Conservation (phyloP, 148 eudicot species). For the Rhododendron griersonianum region DNA sequence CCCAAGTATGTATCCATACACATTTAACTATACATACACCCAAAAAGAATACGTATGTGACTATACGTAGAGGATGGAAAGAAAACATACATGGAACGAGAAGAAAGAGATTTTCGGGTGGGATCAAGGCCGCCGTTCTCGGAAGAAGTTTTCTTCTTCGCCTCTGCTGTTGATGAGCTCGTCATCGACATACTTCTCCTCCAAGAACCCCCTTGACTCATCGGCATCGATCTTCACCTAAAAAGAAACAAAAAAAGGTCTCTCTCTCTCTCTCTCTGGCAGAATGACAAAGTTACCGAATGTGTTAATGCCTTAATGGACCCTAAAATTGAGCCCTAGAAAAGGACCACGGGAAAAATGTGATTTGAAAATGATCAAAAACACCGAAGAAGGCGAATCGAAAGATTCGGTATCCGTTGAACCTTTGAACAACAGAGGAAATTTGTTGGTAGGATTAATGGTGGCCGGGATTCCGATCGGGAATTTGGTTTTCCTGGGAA, state of each 20-base stretch:
- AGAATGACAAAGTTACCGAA: neutral
- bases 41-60: neutral
- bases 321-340: neutral
- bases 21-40: neutral
- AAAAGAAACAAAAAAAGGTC: neutral
- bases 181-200: slow-evolving; percentile 30
- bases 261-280: neutral
- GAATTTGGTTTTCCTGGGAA: neutral
- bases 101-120: neutral
- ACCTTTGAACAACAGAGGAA: neutral
- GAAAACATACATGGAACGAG: slow-evolving; percentile 35
- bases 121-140: slow-evolving; percentile 4
- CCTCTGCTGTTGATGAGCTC: slow-evolving; percentile 17
- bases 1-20: neutral
- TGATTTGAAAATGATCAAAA: neutral
- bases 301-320: too few species aligned
- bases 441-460: neutral
- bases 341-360: neutral
- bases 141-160: slow-evolving; percentile 27
- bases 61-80: neutral
- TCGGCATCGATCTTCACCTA: slow-evolving; percentile 17
- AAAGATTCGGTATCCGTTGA: neutral
- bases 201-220: slow-evolving; percentile 29
- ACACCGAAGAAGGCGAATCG: neutral
- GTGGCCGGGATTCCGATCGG: neutral